Percentiles rank a stretch among this genome's conserved stretches.
These are phyloP conservation scores for Suillus occidentalis DNA, from an alignment of 768 basidiomycete genomes.

Conservation along the genomic window DNA sequence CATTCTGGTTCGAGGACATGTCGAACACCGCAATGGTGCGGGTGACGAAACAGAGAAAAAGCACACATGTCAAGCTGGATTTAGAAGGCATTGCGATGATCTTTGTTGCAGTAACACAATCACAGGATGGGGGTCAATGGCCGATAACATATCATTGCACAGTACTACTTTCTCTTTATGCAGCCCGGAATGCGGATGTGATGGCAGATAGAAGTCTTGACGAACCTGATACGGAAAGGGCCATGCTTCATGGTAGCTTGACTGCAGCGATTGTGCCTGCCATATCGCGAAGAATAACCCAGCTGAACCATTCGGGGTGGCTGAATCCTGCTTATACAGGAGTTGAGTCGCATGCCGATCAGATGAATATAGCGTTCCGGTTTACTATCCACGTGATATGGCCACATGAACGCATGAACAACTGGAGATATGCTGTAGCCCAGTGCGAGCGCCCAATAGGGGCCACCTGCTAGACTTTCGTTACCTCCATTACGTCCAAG, in stretches of 20 bases:
- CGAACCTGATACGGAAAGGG: conserved; percentile 2
- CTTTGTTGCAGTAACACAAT: not conserved
- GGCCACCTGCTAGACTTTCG: not conserved
- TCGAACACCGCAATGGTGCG: conserved; percentile 18
- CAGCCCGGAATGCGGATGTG: not conserved
- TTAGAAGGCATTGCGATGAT: not conserved
- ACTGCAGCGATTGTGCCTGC: not conserved
- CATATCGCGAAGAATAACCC: not conserved
- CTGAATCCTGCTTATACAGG: not conserved
- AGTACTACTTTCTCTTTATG: conserved; percentile 9
- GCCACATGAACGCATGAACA: not conserved
- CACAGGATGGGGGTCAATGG: conserved; percentile 1
- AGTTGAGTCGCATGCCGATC: not conserved
- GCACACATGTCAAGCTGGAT: conserved; percentile 10
- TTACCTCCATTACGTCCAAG: not conserved
- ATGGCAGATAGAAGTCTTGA: not conserved
- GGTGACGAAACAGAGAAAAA: not conserved
- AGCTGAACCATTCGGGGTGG: not conserved
- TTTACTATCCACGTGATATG: not conserved
- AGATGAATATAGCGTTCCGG: not conserved
- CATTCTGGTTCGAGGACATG: conserved; percentile 26
- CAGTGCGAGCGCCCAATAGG: not conserved
- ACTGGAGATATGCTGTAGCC: not conserved
- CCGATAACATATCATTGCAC: not conserved
- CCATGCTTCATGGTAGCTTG: not conserved